These are phyloP conservation scores for Fusarium denticulatum DNA, from an alignment of 2,329 filamentous ascomycete genomes.

Conservation along the genomic window DNA sequence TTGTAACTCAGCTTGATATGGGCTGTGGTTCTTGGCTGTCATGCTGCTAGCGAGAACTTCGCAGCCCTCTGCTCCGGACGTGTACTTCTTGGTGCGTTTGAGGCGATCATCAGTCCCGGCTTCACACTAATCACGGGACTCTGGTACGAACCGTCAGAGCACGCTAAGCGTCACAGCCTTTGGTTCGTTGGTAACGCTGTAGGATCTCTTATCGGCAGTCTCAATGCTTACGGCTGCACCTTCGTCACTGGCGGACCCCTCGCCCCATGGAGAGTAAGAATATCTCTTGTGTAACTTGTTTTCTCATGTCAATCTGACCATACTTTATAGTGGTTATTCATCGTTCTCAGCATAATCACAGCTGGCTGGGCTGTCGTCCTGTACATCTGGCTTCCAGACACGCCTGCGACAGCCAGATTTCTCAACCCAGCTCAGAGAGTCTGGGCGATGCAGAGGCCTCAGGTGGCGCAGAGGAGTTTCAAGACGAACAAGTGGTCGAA, in stretches of 20 bases:
- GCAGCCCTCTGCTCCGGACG: not conserved
- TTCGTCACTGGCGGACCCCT: not conserved
- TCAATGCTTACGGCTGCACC: not conserved
- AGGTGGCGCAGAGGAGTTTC: not conserved
- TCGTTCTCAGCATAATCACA: not conserved
- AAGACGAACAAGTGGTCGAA: not conserved
- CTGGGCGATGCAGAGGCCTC: not conserved
- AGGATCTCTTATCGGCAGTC: not conserved
- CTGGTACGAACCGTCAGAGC: not conserved
- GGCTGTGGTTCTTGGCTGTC: not conserved
- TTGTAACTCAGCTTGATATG: not conserved
- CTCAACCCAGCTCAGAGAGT: not conserved
- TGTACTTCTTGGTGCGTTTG: not conserved
- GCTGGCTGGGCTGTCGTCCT: not conserved
- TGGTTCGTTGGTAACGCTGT: not conserved
- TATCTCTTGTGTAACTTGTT: fast-evolving
- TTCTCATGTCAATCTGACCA: fast-evolving
- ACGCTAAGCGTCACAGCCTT: not conserved
- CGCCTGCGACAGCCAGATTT: not conserved
- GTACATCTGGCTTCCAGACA: not conserved
- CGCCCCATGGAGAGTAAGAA: fast-evolving
- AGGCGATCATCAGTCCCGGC: not conserved
- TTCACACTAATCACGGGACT: not conserved
- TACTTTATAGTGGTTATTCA: not conserved
- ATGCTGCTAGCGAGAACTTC: not conserved